Evolutionary conservation across 2,329 filamentous ascomycete genomes (phyloP), one percentile per base, ranked within the genome.

Genomic region (Thelonectria olida): DNA sequence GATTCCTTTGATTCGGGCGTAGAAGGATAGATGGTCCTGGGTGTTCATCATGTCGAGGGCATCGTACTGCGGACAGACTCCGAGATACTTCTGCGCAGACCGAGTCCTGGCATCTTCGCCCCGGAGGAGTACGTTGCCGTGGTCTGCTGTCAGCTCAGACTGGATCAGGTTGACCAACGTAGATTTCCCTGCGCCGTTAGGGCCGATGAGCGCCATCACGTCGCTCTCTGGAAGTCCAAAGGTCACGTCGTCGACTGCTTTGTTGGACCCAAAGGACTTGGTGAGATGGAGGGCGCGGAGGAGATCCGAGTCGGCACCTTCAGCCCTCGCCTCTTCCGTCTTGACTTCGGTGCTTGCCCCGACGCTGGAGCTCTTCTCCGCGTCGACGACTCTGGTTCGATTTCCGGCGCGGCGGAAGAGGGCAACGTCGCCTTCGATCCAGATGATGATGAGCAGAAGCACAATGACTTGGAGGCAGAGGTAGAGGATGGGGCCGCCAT

Each of bases 31-130:
- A 67, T 96, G 92, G 70, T 97, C 92, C 1, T 86, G 79, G 0
- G 94, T 92, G 0, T 91, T 95, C 90, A 97, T 92, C 51, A 89
- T 83, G 75, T 97, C 93, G 78, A 95, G 90, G 9, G 93, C 92
- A 72, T 92, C 90, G 69, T 90, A 90, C 74, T 92, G 93, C 0
- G 93, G 92, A 71, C 93, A 96, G 0, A 96, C 92, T 7, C 90
- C 88, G 13, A 92, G 86, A 62, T 90, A 84, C 49, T 82, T 83
- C 23, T 87, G 85, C 48, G 96, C 89, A 10, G 89, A 91, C 3
- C 57, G 58, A 10, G 63, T 61, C 15, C 65, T 41, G 25, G 88
- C 84, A 66, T 89, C 83, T 70, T 95, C 90, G 28, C 96, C 90
- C 28, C 91, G 84, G 3, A 96, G 87, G 48, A 93, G 88, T 23